Evolutionary conservation across 2,329 filamentous ascomycete species (phyloP), one percentile per base, ranked within the genome.

Genomic region (Colletotrichum sp.): DNA sequence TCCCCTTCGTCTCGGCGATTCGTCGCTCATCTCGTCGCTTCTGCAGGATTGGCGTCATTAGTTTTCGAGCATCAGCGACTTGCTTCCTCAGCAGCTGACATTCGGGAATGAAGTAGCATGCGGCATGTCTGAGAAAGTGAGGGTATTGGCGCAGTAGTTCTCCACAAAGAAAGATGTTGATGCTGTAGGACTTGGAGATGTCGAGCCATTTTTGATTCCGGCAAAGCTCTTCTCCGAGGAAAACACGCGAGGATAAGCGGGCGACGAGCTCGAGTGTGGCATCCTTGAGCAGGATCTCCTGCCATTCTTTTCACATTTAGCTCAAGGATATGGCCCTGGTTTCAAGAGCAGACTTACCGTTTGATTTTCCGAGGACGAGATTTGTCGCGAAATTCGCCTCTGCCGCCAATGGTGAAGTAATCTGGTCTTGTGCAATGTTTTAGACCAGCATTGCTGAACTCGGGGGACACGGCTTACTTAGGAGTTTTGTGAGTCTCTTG

Each of bases 211-310:
- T 80, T 36, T 84, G 78, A 76, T 90, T 84, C 5, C 86, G 86
- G 79, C 86, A 88, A 14, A 89, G 78, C 5, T 82, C 80, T 7
- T 80, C 77, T 7, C 88, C 88, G 4, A 90, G 79, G 76, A 90
- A 89, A 5, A 89, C 84, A 6, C 87, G 82, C 4, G 89, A 87
- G 0, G 88, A 89, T 10, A 90, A 77, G 12, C 87, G 86, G 16
- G 88, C 87, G 14, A 91, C 84, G 10, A 88, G 58, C 13, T 61
- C 58, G 18, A 61, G 28, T 1, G 30, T 34, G 12, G 58, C 10
- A 4, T 61, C 58, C 10, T 61, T 61, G 4, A 34, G 6, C 1
- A 5, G n/a, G 0, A 24, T n/a, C 2, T 61, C 30, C 9, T 32
- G 58, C 58, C 28, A 34, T 16, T 30, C 28, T 34, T 61, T 16